A percentile compares a stretch with the other conserved stretches of the same genome.
These are phyloP conservation scores for Ploettnerulaceae sp. DNA, from an alignment of 2,329 filamentous ascomycete species.

Conservation along the genomic window DNA sequence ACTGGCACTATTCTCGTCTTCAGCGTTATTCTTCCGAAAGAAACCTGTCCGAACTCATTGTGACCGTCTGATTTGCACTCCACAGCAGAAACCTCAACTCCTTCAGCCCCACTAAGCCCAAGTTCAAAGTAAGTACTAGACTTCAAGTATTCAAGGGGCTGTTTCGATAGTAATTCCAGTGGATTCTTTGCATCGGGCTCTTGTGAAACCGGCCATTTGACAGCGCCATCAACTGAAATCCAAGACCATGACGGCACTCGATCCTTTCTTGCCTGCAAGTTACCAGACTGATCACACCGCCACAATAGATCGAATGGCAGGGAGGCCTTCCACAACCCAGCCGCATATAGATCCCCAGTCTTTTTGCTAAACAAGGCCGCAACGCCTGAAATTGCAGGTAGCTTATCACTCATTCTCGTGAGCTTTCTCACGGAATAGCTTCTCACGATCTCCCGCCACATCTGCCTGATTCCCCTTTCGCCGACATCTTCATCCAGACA, in stretches of 20 bases:
- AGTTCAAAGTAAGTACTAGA: slow-evolving; percentile 9
- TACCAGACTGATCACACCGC: slow-evolving; percentile 10
- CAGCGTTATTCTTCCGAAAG: not conserved
- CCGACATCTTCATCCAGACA: slow-evolving; percentile 2
- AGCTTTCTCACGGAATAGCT: slow-evolving; percentile 12
- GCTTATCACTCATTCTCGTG: slow-evolving; percentile 7
- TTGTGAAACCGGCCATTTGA: slow-evolving; percentile 10
- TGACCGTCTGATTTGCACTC: slow-evolving; percentile 1
- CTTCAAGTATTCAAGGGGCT: slow-evolving; percentile 6
- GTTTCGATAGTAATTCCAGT: too few species aligned
- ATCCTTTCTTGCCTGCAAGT: slow-evolving; percentile 1
- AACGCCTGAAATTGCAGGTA: slow-evolving; percentile 11
- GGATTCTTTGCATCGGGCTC: too few species aligned
- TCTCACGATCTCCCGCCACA: slow-evolving; percentile 11
- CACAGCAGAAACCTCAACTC: slow-evolving; percentile 1
- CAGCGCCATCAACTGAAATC: slow-evolving; percentile 13
- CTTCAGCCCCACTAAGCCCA: slow-evolving; percentile 7
- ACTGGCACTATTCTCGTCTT: slow-evolving; percentile 4
- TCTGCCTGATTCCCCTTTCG: slow-evolving; percentile 6
- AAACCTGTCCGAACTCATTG: slow-evolving; percentile 4
- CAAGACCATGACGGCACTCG: slow-evolving; percentile 8
- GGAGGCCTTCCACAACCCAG: slow-evolving; percentile 6
- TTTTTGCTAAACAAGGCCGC: slow-evolving; percentile 4
- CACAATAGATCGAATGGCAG: slow-evolving; percentile 12
- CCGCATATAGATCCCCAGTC: slow-evolving; percentile 1